These are phyloP conservation scores for Arabis alpina DNA, from an alignment of 345 rosid genomes.

Conservation along the genomic window DNA sequence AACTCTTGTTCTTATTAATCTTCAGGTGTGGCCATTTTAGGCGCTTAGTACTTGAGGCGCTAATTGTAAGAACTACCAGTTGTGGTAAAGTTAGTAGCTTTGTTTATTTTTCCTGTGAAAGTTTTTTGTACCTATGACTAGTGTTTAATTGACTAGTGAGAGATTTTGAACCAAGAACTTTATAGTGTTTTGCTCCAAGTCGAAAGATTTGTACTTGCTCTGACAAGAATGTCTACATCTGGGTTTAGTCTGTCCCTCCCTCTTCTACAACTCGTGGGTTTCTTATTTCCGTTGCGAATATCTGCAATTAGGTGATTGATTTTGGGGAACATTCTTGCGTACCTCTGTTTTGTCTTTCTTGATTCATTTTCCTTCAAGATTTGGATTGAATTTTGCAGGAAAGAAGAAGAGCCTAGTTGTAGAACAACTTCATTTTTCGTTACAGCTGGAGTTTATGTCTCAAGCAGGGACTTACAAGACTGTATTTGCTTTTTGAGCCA, in stretches of 20 bases:
- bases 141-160: not conserved
- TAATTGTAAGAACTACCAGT: constrained; percentile 90
- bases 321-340: not conserved
- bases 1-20: not conserved
- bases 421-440: constrained; percentile 64
- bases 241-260: constrained; percentile 36
- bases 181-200: constrained; percentile 11
- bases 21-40: constrained; percentile 97
- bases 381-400: constrained; percentile 49
- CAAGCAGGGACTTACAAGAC: constrained; percentile 64
- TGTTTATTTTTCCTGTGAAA: not conserved
- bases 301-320: constrained; percentile 70
- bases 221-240: constrained; percentile 51
- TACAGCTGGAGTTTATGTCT: too few species aligned
- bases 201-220: constrained; percentile 32
- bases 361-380: not conserved
- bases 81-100: constrained; percentile 66
- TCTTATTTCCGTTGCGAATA: constrained; percentile 40
- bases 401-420: constrained; percentile 57
- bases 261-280: constrained; percentile 45
- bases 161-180: not conserved
- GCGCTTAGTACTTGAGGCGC: constrained; percentile 65
- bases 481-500: constrained; percentile 91
- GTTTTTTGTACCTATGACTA: not conserved
- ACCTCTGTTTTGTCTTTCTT: constrained; percentile 10